A percentile compares a stretch with the other conserved stretches of the same genome.
phyloP scores from a whole-genome alignment of 805 yeast species.

The Candida pini region DNA sequence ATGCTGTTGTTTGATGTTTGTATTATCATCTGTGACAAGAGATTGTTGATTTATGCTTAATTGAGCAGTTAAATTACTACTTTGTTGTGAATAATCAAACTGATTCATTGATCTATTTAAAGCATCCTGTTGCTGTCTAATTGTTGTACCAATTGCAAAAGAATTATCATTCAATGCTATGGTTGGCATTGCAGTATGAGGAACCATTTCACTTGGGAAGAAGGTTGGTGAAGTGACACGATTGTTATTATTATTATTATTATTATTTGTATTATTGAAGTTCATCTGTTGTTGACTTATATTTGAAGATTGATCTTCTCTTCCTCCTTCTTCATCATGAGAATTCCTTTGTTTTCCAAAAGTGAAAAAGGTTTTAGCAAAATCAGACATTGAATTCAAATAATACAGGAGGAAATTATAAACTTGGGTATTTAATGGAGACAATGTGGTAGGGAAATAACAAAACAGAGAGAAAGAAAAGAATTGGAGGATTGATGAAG shows the following conservation, averaged over 20 bases:
- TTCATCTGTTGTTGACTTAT: conserved; percentile 9
- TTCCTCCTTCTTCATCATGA: conserved; percentile 10
- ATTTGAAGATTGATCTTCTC: not conserved
- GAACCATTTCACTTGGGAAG: conserved; percentile 33
- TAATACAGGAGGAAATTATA: not conserved
- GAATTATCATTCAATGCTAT: conserved; percentile 61
- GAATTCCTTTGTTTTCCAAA: conserved; percentile 25
- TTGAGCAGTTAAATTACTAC: conserved; percentile 20
- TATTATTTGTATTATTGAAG: conserved; percentile 6
- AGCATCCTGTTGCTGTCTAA: conserved; percentile 32
- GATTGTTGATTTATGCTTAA: conserved; percentile 8
- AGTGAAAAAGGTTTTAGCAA: conserved; percentile 34
- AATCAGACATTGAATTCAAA: conserved; percentile 30
- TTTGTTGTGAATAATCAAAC: conserved; percentile 21
- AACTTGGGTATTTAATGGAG: not conserved
- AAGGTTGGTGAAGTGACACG: conserved; percentile 9
- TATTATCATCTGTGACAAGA: not conserved
- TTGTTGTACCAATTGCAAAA: conserved; percentile 66
- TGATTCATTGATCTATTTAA: conserved; percentile 30
- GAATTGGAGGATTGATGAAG: no score
- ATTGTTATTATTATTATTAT: not conserved
- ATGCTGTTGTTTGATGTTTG: conserved; percentile 1
- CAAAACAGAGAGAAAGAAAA: not conserved
- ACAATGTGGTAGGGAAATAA: not conserved
- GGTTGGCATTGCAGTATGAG: conserved; percentile 55